Evolutionary conservation across 352 stramenopile species (phyloP), one percentile per base, ranked within the genome.

Genomic region (Peronospora farinosa): DNA sequence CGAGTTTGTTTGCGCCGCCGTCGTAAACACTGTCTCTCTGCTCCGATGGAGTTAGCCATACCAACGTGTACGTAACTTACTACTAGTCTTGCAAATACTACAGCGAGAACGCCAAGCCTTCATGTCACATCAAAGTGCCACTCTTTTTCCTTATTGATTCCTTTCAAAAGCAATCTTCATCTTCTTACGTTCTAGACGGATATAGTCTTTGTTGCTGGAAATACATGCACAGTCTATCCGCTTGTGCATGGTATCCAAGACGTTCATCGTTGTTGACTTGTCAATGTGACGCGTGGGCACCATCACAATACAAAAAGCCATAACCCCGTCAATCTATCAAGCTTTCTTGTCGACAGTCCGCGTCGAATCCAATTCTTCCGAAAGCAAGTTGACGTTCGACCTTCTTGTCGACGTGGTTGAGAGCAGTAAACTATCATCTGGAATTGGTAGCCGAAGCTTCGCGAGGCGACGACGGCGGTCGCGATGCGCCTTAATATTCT

Each of bases 381-480:
- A 47, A 1, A 88, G 62, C 47, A 88, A 38, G 7, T 54, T 63
- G 8, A 62, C 47, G n/a, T 67, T 83, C 5, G 77, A 88, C 36
- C 78, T 79, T 13, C 61, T 77, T 0, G 77, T 81, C 3, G 77
- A 88, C 4, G 72, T 78, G 17, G 77, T 81, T 11, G 74, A 85
- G 7, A 75, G 57, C 23, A 59, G 52, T 15, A 72, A 30, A 17
- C 60, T 63, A 38, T 66, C 66, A 15, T 67, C 52, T 4, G 59
- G 49, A 9, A 60, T 61, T 15, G 68, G 73, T 23, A 68, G 65
- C 21, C 60, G 74, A 38, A 89, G 53, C 57, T 84, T 87, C 6
- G 65, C 70, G 12, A 89, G 65, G 3, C 75, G 78, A 13, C 86
- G 40, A 30, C 62, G 57, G 7, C 66, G 74, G 7, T 84, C 69